Percentiles rank a stretch among this genome's conserved stretches.
phyloP scores from a whole-genome alignment of 305 asterid genomes.

The Fraxinus greggii region DNA sequence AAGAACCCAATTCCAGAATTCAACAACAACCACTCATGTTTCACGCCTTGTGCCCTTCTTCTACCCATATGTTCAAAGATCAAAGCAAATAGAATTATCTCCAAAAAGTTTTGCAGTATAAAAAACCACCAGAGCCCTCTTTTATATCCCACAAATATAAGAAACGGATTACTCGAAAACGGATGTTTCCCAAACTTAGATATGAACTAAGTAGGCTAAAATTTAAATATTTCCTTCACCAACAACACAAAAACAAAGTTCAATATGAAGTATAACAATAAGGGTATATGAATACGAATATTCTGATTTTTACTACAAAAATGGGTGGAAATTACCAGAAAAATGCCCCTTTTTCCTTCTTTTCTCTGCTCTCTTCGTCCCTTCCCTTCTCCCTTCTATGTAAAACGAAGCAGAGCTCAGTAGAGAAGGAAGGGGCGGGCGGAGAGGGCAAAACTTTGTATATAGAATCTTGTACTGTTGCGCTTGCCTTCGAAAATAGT shows the following conservation, averaged over 20 bases:
- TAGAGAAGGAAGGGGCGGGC: conserved; percentile 14
- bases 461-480: neutral
- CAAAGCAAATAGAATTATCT: neutral
- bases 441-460: neutral
- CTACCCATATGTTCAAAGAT: conserved; percentile 28
- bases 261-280: neutral
- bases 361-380: neutral
- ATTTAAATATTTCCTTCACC: conserved; percentile 3
- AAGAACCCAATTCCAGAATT: conserved; percentile 40
- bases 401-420: conserved; percentile 14
- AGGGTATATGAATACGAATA: conserved; percentile 11
- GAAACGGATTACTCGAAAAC: neutral
- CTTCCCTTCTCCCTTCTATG: conserved; percentile 3
- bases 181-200: neutral
- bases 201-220: neutral
- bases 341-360: neutral
- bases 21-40: conserved; percentile 13
- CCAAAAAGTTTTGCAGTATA: neutral
- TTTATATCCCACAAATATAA: neutral
- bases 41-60: conserved; percentile 22
- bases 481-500: neutral
- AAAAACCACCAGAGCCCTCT: neutral
- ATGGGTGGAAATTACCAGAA: conserved; percentile 23
- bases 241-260: neutral
- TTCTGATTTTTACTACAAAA: neutral